phyloP scores from a whole-genome alignment of 768 basidiomycete species.

The Termitomyces sp. region DNA sequence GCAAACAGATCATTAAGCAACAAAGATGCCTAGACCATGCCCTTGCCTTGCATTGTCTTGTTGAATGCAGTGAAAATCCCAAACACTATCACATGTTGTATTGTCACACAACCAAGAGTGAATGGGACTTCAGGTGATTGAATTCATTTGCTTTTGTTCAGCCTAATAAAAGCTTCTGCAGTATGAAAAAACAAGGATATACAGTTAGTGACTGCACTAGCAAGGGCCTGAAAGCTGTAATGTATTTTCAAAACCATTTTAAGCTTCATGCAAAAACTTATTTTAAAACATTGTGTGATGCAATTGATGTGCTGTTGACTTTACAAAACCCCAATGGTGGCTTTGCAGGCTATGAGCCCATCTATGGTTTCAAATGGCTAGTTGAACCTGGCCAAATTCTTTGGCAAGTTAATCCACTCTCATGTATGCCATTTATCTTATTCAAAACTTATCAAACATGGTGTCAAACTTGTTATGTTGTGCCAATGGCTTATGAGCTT shows the following conservation, averaged over 20 bases:
- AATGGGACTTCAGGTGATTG: slow-evolving; percentile 54
- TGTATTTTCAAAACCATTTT: slow-evolving; percentile 82
- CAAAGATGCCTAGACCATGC: no score
- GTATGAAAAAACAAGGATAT: slow-evolving; percentile 91
- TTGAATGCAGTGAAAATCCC: no score
- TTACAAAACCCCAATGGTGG: slow-evolving; percentile 88
- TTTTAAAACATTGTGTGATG: slow-evolving; percentile 75
- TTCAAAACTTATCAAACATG: slow-evolving; percentile 72
- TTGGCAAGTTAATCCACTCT: slow-evolving; percentile 60
- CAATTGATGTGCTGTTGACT: slow-evolving; percentile 80
- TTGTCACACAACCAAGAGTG: slow-evolving; percentile 61
- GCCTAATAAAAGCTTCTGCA: slow-evolving; percentile 20
- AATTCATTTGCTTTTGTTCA: background rate
- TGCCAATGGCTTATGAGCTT: slow-evolving; percentile 69
- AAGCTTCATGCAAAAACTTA: slow-evolving; percentile 72
- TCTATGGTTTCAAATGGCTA: slow-evolving; percentile 74
- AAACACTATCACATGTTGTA: slow-evolving; percentile 56
- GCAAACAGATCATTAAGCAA: no score
- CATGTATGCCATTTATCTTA: slow-evolving; percentile 84
- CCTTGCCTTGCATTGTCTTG: no score
- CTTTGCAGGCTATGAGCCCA: slow-evolving; percentile 89
- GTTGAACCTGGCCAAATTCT: slow-evolving; percentile 94
- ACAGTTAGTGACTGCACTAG: slow-evolving; percentile 94
- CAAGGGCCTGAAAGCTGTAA: slow-evolving; percentile 87
- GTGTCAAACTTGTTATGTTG: slow-evolving; percentile 79